A percentile compares a stretch with the other conserved stretches of the same genome.
These are phyloP conservation scores for Claviceps pazoutovae DNA, from an alignment of 2,329 filamentous ascomycete species.

Conservation along the genomic window DNA sequence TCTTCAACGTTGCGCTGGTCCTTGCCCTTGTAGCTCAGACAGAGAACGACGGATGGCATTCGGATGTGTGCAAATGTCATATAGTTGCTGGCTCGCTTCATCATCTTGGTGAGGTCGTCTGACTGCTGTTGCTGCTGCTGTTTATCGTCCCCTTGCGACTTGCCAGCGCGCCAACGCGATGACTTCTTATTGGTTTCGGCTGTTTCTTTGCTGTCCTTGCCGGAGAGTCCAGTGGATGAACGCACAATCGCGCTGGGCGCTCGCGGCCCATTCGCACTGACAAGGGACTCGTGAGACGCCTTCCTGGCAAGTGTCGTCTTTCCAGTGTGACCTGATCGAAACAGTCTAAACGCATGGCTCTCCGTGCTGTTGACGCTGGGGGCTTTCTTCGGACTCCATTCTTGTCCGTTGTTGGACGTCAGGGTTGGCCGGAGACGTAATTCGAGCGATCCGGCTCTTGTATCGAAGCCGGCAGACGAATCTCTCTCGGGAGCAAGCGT, in stretches of 20 bases:
- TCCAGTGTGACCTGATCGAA: constrained; percentile 29
- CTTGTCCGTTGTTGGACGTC: constrained; percentile 35
- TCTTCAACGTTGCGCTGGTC: constrained; percentile 93
- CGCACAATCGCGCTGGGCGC: constrained; percentile 29
- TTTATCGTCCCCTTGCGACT: constrained; percentile 37
- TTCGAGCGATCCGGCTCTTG: constrained; percentile 62
- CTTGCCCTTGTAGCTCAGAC: constrained; percentile 91
- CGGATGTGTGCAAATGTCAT: constrained; percentile 96
- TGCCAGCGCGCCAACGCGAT: constrained; percentile 40
- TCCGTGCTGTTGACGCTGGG: constrained; percentile 29
- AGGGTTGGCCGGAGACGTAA: constrained; percentile 73
- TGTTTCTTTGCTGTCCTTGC: constrained; percentile 24
- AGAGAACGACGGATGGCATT: constrained; percentile 88
- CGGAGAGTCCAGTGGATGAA: constrained; percentile 31
- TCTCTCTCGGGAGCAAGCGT: constrained; percentile 30
- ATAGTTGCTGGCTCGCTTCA: constrained; percentile 84
- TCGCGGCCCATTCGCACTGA: constrained; percentile 18
- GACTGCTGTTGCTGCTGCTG: constrained; percentile 48
- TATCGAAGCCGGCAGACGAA: constrained; percentile 33
- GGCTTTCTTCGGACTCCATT: constrained; percentile 29
- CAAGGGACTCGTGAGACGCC: constrained; percentile 42
- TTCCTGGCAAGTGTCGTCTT: constrained; percentile 34
- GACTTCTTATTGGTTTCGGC: constrained; percentile 29
- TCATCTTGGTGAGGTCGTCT: constrained; percentile 94
- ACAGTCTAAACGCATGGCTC: constrained; percentile 37